phyloP scores from a whole-genome alignment of 306 rosid species.

The Cucumis cinereus region DNA sequence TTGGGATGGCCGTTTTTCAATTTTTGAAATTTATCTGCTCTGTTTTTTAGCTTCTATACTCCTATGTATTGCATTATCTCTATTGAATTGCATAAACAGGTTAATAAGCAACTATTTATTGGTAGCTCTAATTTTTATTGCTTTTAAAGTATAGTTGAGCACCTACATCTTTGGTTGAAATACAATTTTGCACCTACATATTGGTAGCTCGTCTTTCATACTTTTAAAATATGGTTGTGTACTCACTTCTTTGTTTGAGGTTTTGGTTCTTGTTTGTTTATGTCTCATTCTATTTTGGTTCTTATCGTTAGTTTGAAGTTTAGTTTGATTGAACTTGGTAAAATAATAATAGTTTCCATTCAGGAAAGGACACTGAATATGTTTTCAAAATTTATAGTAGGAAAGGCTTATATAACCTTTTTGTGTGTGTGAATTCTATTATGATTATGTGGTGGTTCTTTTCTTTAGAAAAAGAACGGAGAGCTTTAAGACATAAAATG shows the following conservation, averaged over 20 bases:
- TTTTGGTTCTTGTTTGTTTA: no score
- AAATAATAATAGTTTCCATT: not conserved
- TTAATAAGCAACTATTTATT: not conserved
- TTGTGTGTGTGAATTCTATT: not conserved
- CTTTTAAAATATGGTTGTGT: no score
- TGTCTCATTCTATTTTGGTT: no score
- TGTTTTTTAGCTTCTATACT: not conserved
- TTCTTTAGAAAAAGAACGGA: not conserved
- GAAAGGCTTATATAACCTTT: not conserved
- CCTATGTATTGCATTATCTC: not conserved
- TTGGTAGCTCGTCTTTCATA: no score
- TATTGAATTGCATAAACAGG: not conserved
- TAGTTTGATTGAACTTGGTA: not conserved
- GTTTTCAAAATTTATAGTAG: not conserved
- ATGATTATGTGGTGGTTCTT: not conserved
- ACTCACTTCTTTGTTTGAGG: no score
- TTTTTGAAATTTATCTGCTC: not conserved
- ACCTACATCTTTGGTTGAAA: not conserved
- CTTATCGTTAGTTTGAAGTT: not conserved
- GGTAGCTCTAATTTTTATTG: not conserved
- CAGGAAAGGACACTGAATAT: not conserved
- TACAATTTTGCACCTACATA: no score
- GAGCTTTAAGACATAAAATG: not conserved
- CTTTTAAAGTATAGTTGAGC: not conserved
- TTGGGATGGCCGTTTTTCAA: not conserved